Evolutionary conservation across 352 stramenopile genomes (phyloP).

Genomic region (Globisporangium paroecandrum): DNA sequence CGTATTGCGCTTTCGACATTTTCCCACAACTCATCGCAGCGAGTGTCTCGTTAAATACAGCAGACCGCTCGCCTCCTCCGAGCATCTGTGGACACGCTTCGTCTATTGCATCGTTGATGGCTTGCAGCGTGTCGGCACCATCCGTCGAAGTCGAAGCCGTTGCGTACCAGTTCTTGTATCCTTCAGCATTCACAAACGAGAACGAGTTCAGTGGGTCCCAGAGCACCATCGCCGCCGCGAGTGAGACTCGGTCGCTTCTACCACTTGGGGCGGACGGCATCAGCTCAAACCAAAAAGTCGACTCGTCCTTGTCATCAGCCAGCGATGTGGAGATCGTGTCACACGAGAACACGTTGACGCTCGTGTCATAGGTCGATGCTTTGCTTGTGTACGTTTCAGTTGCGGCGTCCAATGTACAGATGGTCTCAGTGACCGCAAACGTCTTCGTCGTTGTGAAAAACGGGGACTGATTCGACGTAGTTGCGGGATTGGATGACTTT

Average conservation of each 20-base stretch:
- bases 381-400: constrained; percentile 29
- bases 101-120: constrained; percentile 38
- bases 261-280: constrained; percentile 17
- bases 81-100: constrained; percentile 20
- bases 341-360: constrained; percentile 39
- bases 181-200: constrained; percentile 43
- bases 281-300: constrained; percentile 48
- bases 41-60: constrained; percentile 48
- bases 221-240: constrained; percentile 33
- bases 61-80: constrained; percentile 35
- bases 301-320: constrained; percentile 39
- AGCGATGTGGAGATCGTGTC: constrained; percentile 42
- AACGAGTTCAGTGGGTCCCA: constrained; percentile 37
- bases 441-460: constrained; percentile 39
- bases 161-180: constrained; percentile 51
- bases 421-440: constrained; percentile 29
- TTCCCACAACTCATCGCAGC: constrained; percentile 25
- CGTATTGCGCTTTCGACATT: constrained; percentile 32
- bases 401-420: constrained; percentile 24
- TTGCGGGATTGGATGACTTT: constrained; percentile 14
- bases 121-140: constrained; percentile 13
- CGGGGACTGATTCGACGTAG: constrained; percentile 27
- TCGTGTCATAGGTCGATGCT: constrained; percentile 26
- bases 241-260: constrained; percentile 23
- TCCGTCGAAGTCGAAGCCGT: constrained; percentile 12